These are phyloP conservation scores for Ogataea zsoltii DNA, from an alignment of 805 yeast species.

Conservation along the genomic window DNA sequence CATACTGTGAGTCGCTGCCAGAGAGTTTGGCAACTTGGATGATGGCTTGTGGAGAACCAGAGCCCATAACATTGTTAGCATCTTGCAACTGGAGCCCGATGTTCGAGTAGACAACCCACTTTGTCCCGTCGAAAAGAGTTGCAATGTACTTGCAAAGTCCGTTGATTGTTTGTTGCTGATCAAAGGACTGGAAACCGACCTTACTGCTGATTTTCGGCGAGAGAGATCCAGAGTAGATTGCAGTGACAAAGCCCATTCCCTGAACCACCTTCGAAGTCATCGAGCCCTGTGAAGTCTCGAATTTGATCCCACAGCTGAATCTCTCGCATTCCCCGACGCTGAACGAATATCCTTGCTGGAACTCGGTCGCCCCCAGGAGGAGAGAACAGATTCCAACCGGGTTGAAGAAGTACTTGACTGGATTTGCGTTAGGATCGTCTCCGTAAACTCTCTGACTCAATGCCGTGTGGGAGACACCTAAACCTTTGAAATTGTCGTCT, in stretches of 20 bases:
- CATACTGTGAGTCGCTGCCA: slow-evolving; percentile 47
- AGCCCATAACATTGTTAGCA: slow-evolving; percentile 36
- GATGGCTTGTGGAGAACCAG: slow-evolving; percentile 38
- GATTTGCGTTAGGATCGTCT: slow-evolving; percentile 51
- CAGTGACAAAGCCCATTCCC: slow-evolving; percentile 82
- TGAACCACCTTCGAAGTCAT: slow-evolving; percentile 60
- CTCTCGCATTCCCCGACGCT: slow-evolving; percentile 34
- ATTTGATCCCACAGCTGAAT: slow-evolving; percentile 35
- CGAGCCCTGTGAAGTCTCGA: slow-evolving; percentile 35
- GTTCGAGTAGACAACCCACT: slow-evolving; percentile 62
- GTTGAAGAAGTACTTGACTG: slow-evolving; percentile 54
- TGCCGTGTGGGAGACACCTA: slow-evolving; percentile 66
- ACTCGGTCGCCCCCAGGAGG: slow-evolving; percentile 48
- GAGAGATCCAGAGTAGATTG: slow-evolving; percentile 49
- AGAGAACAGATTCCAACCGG: slow-evolving; percentile 71
- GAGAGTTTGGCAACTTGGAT: slow-evolving; percentile 53
- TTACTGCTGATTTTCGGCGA: slow-evolving; percentile 57
- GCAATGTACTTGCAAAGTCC: slow-evolving; percentile 55
- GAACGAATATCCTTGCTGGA: slow-evolving; percentile 29
- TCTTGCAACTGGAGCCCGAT: slow-evolving; percentile 16
- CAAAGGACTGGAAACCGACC: slow-evolving; percentile 62
- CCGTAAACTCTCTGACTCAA: slow-evolving; percentile 67
- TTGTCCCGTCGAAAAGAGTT: slow-evolving; percentile 52
- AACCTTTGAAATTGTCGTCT: slow-evolving; percentile 46
- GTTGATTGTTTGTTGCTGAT: slow-evolving; percentile 38